Evolutionary conservation across 345 rosid species (phyloP).

Genomic region (Syzygium jambos): DNA sequence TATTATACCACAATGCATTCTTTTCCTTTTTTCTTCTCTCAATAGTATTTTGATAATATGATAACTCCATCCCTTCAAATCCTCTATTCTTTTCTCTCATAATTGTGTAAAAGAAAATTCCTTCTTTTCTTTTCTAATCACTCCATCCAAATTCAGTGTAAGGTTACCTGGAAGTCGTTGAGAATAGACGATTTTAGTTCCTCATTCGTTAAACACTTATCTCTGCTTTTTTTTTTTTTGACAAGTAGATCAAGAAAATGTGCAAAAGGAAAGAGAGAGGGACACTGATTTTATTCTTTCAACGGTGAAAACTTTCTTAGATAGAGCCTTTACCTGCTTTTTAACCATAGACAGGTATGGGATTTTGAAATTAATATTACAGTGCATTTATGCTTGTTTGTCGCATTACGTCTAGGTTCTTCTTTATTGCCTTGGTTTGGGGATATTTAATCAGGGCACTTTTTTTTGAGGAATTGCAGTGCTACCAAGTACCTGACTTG

Average conservation of each 20-base stretch:
- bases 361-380: not conserved
- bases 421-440: not conserved
- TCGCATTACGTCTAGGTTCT: not conserved
- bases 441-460: not conserved
- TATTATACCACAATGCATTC: not conserved
- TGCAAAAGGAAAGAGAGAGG: no score
- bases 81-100: not conserved
- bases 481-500: not conserved
- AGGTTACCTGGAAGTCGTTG: not conserved
- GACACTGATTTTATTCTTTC: not conserved
- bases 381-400: not conserved
- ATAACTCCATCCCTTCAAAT: not conserved
- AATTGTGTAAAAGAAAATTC: not conserved
- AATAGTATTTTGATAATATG: no score
- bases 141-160: not conserved
- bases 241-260: no score
- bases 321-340: not conserved
- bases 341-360: not conserved
- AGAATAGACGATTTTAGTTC: no score
- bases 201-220: not conserved
- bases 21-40: not conserved
- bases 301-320: not conserved
- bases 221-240: not conserved
- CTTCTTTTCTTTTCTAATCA: not conserved
- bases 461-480: not conserved